Conservation (phyloP, 148 eudicot species). For the Spergularia marina region DNA sequence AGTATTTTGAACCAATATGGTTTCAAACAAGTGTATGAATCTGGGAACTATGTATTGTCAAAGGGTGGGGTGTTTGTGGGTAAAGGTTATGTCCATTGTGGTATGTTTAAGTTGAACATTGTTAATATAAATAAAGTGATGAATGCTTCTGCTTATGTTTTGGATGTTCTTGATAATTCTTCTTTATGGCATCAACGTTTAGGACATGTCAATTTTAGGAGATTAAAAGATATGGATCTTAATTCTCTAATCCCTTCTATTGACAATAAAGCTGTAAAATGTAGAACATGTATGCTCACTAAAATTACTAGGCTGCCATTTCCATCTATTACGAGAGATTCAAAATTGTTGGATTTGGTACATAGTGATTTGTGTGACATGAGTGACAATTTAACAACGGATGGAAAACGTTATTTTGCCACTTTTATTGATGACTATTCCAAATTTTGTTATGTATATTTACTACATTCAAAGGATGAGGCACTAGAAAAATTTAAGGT, state of each 20-base stretch:
- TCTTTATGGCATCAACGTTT: no score
- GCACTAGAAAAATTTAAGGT: not conserved
- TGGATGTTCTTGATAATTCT: no score
- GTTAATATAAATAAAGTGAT: not conserved
- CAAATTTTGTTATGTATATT: not conserved
- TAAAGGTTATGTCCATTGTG: not conserved
- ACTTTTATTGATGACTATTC: not conserved
- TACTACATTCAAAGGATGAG: not conserved
- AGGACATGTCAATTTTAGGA: not conserved
- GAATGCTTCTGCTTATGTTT: no score
- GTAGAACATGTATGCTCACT: not conserved
- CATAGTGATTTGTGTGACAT: no score
- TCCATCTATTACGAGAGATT: not conserved
- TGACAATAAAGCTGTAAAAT: not conserved
- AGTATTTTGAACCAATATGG: no score
- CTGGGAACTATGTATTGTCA: not conserved
- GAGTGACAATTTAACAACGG: no score
- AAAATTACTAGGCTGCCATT: not conserved
- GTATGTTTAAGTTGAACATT: not conserved
- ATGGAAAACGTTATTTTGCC: not conserved
- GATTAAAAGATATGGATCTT: not conserved
- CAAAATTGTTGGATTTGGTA: not conserved
- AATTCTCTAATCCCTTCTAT: not conserved
- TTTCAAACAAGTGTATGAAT: no score
- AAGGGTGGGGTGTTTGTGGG: constrained; percentile 1